phyloP scores from a whole-genome alignment of 2,329 filamentous ascomycete genomes.

The Cryphonectria nitschkei region DNA sequence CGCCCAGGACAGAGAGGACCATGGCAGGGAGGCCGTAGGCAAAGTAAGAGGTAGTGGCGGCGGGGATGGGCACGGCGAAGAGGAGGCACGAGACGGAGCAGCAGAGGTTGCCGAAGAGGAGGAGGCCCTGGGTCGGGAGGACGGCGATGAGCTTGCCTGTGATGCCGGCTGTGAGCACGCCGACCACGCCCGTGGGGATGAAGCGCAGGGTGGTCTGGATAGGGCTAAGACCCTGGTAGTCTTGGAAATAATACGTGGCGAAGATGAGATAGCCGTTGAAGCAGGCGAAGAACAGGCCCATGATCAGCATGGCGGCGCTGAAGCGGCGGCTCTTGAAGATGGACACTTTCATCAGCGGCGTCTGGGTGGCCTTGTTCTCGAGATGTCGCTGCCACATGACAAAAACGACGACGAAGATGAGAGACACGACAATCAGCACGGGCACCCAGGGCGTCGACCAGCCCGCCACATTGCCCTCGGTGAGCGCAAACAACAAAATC shows the following conservation, averaged over 20 bases:
- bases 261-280: conserved; percentile 73
- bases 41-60: conserved; percentile 63
- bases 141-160: conserved; percentile 60
- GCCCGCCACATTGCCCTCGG: conserved; percentile 70
- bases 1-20: conserved; percentile 66
- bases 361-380: conserved; percentile 52
- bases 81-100: conserved; percentile 61
- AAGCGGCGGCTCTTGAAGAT: conserved; percentile 65
- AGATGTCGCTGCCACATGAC: conserved; percentile 64
- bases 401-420: conserved; percentile 60
- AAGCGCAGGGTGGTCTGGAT: conserved; percentile 72
- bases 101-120: conserved; percentile 60
- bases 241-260: conserved; percentile 72
- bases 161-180: conserved; percentile 59
- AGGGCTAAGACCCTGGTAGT: conserved; percentile 63
- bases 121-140: conserved; percentile 61
- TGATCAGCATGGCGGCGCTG: conserved; percentile 65
- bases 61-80: conserved; percentile 65
- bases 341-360: conserved; percentile 69
- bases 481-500: conserved; percentile 67
- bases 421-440: conserved; percentile 59
- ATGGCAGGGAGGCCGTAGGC: conserved; percentile 70
- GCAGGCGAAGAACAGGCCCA: conserved; percentile 66
- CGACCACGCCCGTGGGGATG: conserved; percentile 65
- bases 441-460: conserved; percentile 68